Evolutionary conservation across 2,329 filamentous ascomycete species (phyloP).

Genomic region (Clonostachys chloroleuca): DNA sequence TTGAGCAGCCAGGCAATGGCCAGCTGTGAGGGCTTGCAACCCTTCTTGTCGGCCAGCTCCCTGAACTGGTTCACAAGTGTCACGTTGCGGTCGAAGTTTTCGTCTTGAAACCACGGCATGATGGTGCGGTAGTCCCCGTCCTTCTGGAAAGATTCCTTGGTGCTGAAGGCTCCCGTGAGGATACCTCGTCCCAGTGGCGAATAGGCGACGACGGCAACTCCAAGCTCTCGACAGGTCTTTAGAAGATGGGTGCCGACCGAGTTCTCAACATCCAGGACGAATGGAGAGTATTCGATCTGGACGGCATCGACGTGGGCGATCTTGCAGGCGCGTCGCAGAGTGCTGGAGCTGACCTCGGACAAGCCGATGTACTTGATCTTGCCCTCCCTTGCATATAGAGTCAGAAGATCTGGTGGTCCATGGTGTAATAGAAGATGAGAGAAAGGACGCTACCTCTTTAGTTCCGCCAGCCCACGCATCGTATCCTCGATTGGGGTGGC

Average conservation of each 20-base stretch:
- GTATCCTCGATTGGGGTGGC: too few relatives aligned
- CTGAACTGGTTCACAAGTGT: constrained; percentile 54
- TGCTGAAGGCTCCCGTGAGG: too few relatives aligned
- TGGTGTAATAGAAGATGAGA: too few relatives aligned
- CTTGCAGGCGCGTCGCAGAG: constrained; percentile 36
- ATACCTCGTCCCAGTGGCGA: constrained; percentile 13
- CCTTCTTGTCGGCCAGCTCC: constrained; percentile 54
- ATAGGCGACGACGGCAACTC: constrained; percentile 66
- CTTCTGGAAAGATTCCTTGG: too few relatives aligned
- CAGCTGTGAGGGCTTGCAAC: constrained; percentile 58
- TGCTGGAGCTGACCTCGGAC: constrained; percentile 37
- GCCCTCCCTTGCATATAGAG: constrained; percentile 33
- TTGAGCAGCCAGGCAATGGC: constrained; percentile 60
- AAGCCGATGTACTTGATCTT: constrained; percentile 42
- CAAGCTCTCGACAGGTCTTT: constrained; percentile 51
- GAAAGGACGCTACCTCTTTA: too few relatives aligned
- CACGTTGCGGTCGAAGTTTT: constrained; percentile 60
- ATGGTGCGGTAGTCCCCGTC: constrained; percentile 4
- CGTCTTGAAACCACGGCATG: constrained; percentile 58
- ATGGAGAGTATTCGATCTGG: constrained; percentile 45
- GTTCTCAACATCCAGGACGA: constrained; percentile 22
- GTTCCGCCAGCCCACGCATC: too few relatives aligned
- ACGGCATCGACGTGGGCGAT: constrained; percentile 35
- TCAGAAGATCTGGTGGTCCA: too few relatives aligned
- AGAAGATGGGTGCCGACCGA: constrained; percentile 40